A percentile compares a stretch with the other conserved stretches of the same genome.
These are phyloP conservation scores for Filobasidium floriforme DNA, from an alignment of 768 basidiomycete species.

Conservation along the genomic window DNA sequence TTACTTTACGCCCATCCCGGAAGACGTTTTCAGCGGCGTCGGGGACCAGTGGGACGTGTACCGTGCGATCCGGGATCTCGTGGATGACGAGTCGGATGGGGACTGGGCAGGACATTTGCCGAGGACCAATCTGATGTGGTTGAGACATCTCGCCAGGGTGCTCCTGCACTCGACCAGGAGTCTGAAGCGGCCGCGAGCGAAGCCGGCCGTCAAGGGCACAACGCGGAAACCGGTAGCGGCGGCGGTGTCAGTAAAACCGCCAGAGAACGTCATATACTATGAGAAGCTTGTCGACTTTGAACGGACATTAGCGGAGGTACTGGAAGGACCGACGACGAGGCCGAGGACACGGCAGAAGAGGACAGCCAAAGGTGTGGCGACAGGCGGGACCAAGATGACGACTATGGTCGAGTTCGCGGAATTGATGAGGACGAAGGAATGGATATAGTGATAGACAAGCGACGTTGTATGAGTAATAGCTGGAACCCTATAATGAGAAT, in stretches of 20 bases:
- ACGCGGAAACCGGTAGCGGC: background rate
- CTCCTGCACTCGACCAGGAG: slow-evolving; percentile 17
- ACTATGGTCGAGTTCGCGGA: too few species aligned
- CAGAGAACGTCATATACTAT: background rate
- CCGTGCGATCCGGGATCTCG: slow-evolving; percentile 68
- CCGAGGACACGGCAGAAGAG: background rate
- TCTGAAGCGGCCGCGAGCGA: slow-evolving; percentile 12
- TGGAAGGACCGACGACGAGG: background rate
- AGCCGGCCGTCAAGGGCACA: background rate
- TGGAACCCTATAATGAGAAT: too few species aligned
- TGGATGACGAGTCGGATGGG: slow-evolving; percentile 42
- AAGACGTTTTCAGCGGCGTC: slow-evolving; percentile 84
- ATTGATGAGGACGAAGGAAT: too few species aligned
- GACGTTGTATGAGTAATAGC: too few species aligned
- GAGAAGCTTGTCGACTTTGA: background rate
- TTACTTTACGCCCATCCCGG: slow-evolving; percentile 76
- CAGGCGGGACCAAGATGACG: too few species aligned
- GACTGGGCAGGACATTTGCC: slow-evolving; percentile 73
- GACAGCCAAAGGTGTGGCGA: background rate
- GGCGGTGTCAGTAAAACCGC: background rate
- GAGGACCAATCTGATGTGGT: slow-evolving; percentile 71
- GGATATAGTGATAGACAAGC: too few species aligned
- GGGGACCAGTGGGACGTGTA: slow-evolving; percentile 92
- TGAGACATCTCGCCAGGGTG: slow-evolving; percentile 20
- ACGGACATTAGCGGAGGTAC: background rate